Conservation (phyloP, 192 early-diverging fungal species). For the Cetraspora pellucida region DNA sequence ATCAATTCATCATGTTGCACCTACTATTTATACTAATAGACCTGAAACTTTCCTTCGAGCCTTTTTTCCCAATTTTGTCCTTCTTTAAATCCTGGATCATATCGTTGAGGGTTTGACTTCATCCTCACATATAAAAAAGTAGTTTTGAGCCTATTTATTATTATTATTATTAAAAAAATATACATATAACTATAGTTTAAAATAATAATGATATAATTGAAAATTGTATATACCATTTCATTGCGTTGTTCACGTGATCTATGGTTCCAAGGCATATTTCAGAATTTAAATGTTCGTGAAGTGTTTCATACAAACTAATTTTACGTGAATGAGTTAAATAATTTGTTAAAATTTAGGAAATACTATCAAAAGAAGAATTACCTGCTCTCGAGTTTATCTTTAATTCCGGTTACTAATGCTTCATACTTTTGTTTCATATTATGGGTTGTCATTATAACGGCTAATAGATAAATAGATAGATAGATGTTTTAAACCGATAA, state of each 20-base stretch:
- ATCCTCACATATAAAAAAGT: conserved; percentile 46
- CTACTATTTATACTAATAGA: no score
- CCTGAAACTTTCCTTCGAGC: conserved; percentile 21
- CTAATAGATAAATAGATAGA: conserved; percentile 28
- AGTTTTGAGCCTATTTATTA: conserved; percentile 42
- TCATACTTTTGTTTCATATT: conserved; percentile 52
- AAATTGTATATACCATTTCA: conserved; percentile 53
- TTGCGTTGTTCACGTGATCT: conserved; percentile 42
- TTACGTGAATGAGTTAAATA: background rate
- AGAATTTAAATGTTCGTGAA: conserved; percentile 78
- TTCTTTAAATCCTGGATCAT: conserved; percentile 1
- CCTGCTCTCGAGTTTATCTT: conserved; percentile 66
- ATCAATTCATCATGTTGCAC: background rate
- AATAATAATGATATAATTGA: background rate
- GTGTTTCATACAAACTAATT: conserved; percentile 44
- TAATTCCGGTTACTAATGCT: conserved; percentile 54
- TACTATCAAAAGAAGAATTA: conserved; percentile 31
- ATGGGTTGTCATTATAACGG: conserved; percentile 63
- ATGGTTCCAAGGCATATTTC: conserved; percentile 68
- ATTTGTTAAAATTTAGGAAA: background rate
- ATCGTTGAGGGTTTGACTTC: conserved; percentile 39
- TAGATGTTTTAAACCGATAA: background rate
- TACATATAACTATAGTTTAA: background rate
- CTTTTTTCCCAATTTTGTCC: conserved; percentile 13
- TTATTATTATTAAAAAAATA: conserved; percentile 27